Conservation (phyloP, 176 grass and related monocot genomes). For the Eleusine coracana region DNA sequence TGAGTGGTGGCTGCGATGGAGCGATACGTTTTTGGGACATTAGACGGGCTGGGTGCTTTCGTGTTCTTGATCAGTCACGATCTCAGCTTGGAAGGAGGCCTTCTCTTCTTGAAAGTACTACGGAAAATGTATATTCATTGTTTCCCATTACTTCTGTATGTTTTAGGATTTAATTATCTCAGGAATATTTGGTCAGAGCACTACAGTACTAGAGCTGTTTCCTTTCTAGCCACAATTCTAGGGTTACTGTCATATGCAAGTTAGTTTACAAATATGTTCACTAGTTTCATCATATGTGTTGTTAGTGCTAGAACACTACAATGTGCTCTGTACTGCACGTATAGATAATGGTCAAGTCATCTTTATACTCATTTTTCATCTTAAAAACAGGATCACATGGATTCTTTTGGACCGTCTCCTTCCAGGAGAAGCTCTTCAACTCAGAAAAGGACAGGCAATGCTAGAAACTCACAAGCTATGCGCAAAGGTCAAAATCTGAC, state of each 20-base stretch:
- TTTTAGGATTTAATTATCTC: slow-evolving; percentile 4
- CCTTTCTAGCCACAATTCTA: slow-evolving; percentile 1
- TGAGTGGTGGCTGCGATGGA: slow-evolving; percentile 82
- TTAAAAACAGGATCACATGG: slow-evolving; percentile 39
- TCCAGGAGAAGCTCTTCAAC: slow-evolving; percentile 38
- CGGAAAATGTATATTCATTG: slow-evolving; percentile 46
- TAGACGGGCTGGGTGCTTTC: slow-evolving; percentile 82
- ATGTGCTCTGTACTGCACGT: slow-evolving; percentile 5
- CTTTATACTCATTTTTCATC: slow-evolving; percentile 18
- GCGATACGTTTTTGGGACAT: slow-evolving; percentile 99
- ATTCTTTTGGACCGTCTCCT: slow-evolving; percentile 49
- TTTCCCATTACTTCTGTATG: background rate
- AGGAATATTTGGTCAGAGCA: slow-evolving; percentile 2
- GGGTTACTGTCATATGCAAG: background rate
- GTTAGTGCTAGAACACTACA: slow-evolving; percentile 23
- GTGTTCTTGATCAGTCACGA: slow-evolving; percentile 80
- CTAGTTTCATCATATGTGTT: slow-evolving; percentile 21
- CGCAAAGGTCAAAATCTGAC: slow-evolving; percentile 44
- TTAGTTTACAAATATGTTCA: slow-evolving; percentile 23
- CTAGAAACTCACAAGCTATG: slow-evolving; percentile 36
- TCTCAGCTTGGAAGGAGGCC: slow-evolving; percentile 82
- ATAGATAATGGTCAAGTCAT: slow-evolving; percentile 12
- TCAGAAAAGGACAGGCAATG: slow-evolving; percentile 57
- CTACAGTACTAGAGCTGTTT: slow-evolving; percentile 13
- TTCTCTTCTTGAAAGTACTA: slow-evolving; percentile 49